These are phyloP conservation scores for Saccharum hybrid DNA, from an alignment of 202 grass and related monocot genomes.

Conservation along the genomic window DNA sequence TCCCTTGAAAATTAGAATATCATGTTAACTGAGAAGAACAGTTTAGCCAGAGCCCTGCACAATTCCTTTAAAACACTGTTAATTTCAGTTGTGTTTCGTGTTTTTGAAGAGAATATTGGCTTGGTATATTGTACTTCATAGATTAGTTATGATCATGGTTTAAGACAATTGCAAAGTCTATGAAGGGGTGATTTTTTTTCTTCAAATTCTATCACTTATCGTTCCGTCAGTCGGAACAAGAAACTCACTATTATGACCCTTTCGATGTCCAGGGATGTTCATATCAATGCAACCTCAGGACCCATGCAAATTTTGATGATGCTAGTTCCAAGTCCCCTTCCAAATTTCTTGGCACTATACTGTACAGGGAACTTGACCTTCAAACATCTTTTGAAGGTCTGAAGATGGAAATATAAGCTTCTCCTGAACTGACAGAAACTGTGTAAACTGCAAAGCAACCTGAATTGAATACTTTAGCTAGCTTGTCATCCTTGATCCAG, in stretches of 20 bases:
- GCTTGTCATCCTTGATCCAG: constrained; percentile 37
- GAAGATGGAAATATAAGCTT: constrained; percentile 40
- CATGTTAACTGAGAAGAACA: neutral
- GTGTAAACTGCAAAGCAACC: constrained; percentile 35
- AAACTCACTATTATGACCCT: neutral
- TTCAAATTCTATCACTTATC: neutral
- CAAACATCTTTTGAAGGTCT: constrained; percentile 25
- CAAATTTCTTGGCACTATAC: constrained; percentile 28
- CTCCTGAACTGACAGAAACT: constrained; percentile 35
- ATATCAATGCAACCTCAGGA: constrained; percentile 25
- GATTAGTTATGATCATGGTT: neutral
- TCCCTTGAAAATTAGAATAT: neutral
- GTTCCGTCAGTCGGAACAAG: neutral
- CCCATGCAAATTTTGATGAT: constrained; percentile 43
- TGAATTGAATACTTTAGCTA: constrained; percentile 36
- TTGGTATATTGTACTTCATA: constrained; percentile 9
- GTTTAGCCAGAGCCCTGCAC: constrained; percentile 13
- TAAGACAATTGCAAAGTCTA: constrained; percentile 5
- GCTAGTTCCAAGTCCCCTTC: constrained; percentile 10
- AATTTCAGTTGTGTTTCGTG: neutral
- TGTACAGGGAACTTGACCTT: constrained; percentile 34
- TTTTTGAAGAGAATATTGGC: neutral
- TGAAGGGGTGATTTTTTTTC: neutral
- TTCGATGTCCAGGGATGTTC: neutral
- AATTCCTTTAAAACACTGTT: neutral